Conservation (phyloP, 2,329 filamentous ascomycete species). For the Neonectria coccinea region DNA sequence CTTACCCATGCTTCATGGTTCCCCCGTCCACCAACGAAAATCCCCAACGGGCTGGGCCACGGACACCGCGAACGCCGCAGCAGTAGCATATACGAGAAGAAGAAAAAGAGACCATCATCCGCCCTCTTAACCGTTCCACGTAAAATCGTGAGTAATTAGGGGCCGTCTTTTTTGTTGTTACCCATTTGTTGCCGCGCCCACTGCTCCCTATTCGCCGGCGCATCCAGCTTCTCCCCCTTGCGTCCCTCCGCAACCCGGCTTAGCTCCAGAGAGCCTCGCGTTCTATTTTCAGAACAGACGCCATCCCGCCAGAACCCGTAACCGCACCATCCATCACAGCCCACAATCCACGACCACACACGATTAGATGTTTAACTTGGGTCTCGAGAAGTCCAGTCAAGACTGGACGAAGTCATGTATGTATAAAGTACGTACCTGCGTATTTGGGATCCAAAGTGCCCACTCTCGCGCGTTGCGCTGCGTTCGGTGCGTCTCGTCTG, state of each 20-base stretch:
- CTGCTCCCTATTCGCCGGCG: neutral
- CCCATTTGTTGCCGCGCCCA: neutral
- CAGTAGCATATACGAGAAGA: neutral
- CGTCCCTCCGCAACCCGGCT: neutral
- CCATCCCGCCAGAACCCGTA: constrained; percentile 2
- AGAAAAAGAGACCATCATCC: neutral
- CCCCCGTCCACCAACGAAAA: constrained; percentile 3
- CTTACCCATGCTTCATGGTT: neutral
- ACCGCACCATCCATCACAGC: no score
- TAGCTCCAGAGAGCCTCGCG: neutral
- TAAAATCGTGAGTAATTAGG: neutral
- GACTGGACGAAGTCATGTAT: neutral
- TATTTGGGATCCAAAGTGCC: neutral
- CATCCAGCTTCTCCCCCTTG: neutral
- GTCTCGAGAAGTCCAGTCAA: neutral
- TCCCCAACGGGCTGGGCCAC: neutral
- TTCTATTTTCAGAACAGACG: constrained; percentile 6
- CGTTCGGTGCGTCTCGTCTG: neutral
- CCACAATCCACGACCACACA: neutral
- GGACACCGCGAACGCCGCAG: neutral
- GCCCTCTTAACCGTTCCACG: neutral
- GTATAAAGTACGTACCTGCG: neutral
- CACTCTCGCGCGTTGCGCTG: neutral
- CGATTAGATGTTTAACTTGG: no score
- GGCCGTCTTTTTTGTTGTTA: neutral